These are phyloP conservation scores for Trichosanthes truncata DNA, from an alignment of 306 rosid genomes.

Conservation along the genomic window DNA sequence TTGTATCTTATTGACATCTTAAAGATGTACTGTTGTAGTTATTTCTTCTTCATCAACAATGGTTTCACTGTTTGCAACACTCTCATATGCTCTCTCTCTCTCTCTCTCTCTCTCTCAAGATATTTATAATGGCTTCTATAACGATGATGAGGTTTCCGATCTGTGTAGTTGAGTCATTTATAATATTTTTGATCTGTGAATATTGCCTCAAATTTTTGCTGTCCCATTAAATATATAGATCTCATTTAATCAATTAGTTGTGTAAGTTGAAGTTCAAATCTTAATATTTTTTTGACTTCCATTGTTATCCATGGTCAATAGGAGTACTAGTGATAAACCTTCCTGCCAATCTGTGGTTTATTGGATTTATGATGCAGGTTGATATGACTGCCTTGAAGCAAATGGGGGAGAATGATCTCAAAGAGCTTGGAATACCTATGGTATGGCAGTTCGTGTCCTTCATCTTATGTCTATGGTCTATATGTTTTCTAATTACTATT, in stretches of 20 bases:
- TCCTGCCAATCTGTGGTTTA: neutral
- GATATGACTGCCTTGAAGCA: constrained; percentile 91
- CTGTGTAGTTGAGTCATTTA: neutral
- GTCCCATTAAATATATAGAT: neutral
- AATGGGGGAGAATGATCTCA: constrained; percentile 94
- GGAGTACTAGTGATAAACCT: neutral
- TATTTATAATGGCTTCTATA: neutral
- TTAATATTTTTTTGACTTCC: neutral
- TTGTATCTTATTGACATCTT: neutral
- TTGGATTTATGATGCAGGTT: constrained; percentile 36
- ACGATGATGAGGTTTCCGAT: neutral
- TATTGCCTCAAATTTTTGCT: neutral
- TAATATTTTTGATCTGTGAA: neutral
- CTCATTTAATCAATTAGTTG: neutral
- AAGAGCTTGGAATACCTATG: constrained; percentile 97
- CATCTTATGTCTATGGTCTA: neutral
- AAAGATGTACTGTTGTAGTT: neutral
- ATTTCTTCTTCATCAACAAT: neutral
- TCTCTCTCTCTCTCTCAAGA: neutral
- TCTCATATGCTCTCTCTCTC: neutral
- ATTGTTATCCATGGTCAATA: neutral
- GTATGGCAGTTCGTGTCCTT: constrained; percentile 29
- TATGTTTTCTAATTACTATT: neutral
- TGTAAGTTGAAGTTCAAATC: neutral
- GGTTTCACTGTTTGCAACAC: neutral